Evolutionary conservation across 345 rosid species (phyloP), one percentile per base, ranked within the genome.

Genomic region (Citrus cavaleriei): DNA sequence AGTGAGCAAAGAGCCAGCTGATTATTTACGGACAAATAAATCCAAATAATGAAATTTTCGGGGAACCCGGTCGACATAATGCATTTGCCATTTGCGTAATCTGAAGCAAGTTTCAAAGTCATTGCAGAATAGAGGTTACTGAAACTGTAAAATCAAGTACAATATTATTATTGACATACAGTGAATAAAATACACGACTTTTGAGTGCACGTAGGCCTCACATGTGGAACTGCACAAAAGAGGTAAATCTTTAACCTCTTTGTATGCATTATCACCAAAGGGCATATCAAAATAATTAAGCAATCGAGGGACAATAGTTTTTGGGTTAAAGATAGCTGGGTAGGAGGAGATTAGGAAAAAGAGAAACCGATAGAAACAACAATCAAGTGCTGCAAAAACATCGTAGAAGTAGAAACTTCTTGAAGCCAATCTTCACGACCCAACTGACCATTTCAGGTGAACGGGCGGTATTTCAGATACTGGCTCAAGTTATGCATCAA

Each of bases 401-500:
- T 34, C 14, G 58, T 13, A 25, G 71, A 67, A 34, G 22, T 40
- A 40, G 40, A 69, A 81, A 73, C 69, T 73, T 54, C 75, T 70
- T 46, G 55, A 74, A 59, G 54, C 49, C 25, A 25, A 9, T 66
- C 77, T 74, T 63, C 34, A 28, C 10, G n/a, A 71, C 68, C 68
- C 25, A 40, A 27, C 24, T n/a, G 65, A 65, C 61, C 74, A 76
- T 78, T 74, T 80, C 55, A n/a, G 63, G 66, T 25, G 19, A 24
- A 66, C 54, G 7, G 61, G 25, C 14, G 12, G 68, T 42, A 28
- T 70, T 74, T 75, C 72, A 77, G 78, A 77, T 63, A 35, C 68
- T 42, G 46, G 87, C 80, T 63, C 85, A 77, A 64, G 46, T 70
- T 76, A 54, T 74, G 80, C 79, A 80, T 83, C 86, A 66, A 77